Evolutionary conservation across 2,329 filamentous ascomycete genomes (phyloP), one percentile per base, ranked within the genome.

Genomic region (Ceratocystis cubensis): DNA sequence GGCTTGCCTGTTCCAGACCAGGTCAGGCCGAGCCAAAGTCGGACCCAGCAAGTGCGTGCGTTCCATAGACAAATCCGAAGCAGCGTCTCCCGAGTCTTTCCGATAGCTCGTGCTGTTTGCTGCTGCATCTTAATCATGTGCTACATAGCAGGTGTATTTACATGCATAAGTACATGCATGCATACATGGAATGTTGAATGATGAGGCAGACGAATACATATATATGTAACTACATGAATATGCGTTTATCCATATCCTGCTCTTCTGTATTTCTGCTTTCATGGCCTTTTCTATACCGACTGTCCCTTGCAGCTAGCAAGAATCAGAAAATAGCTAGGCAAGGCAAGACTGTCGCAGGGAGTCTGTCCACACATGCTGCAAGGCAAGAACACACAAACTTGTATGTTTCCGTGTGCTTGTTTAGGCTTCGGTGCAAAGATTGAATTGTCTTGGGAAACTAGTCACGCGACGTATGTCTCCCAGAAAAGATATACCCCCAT

Each of bases 101-200:
- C 64, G 64, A 65, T 20, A 48, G 25, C 44, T 48, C 15, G 10
- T 65, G 53, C 63, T 61, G 30, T 61, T 59, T 65, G 20, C 64
- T 65, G 53, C 53, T 61, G 41, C 22, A 22, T 57, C 53, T 59
- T 44, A 8, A 46, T 22, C 64, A 57, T 61, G 22, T 50, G 63
- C 17, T 56, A 57, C 48, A 5, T n/a, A 6, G 17, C 20, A 28
- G 7, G 28, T 59, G 28, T 7, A 62, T 62, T 33, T 62, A 62
- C 7, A 61, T 44, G 44, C 59, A 41, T 45, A 62, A 5, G 44
- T 22, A 30, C 25, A 41, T 37, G 33, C 30, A 22, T 22, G 37
- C 13, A 22, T 37, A 30, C 8, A 33, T 61, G 4, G 5, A 22
- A 33, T 33, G 53, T 37, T 37, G 10, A 13, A 10, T 37, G 33